These are phyloP conservation scores for Psilocybe cyanescens DNA, from an alignment of 768 basidiomycete species.

Conservation along the genomic window DNA sequence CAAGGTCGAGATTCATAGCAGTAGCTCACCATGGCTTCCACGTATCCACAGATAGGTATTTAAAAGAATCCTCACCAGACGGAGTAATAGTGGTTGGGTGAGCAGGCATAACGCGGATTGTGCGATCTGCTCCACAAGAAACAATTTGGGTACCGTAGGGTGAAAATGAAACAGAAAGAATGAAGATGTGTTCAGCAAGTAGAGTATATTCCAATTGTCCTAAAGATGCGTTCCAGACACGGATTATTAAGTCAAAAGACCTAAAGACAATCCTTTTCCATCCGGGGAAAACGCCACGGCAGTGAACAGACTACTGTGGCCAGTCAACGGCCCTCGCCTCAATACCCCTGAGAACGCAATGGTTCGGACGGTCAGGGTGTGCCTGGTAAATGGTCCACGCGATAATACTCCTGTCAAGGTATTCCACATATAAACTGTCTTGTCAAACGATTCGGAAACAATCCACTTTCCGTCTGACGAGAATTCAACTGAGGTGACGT, in stretches of 20 bases:
- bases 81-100: not conserved
- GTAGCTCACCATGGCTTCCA: not conserved
- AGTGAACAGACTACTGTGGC: too few species aligned
- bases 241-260: not conserved
- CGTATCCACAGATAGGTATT: not conserved
- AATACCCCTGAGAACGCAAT: too few species aligned
- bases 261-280: not conserved
- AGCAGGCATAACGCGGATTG: too few species aligned
- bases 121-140: too few species aligned
- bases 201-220: not conserved
- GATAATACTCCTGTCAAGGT: too few species aligned
- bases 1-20: not conserved
- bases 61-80: not conserved
- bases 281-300: too few species aligned
- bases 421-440: too few species aligned
- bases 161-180: not conserved
- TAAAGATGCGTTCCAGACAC: not conserved
- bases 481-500: not conserved
- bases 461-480: conserved; percentile 4
- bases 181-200: not conserved
- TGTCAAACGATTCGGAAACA: not conserved
- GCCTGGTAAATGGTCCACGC: too few species aligned
- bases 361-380: too few species aligned
- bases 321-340: too few species aligned
- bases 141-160: not conserved